A percentile compares a stretch with the other conserved stretches of the same genome.
phyloP scores from a whole-genome alignment of 1,139 yeast genomes.

The Taphrina wiesneri region DNA sequence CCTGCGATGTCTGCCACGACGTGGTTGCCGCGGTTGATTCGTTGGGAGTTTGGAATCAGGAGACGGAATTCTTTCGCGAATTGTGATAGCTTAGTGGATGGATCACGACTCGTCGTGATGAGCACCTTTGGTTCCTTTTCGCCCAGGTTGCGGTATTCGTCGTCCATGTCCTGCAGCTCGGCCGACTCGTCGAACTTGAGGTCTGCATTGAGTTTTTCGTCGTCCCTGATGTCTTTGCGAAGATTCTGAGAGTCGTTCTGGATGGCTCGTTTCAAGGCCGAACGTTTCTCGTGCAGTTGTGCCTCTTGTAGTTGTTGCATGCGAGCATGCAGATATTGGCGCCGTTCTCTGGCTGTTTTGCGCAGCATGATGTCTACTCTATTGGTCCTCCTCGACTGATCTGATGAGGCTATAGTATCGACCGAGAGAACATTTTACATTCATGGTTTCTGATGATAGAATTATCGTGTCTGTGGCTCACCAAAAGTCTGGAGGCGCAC shows the following conservation, averaged over 20 bases:
- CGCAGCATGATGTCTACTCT: constrained; percentile 51
- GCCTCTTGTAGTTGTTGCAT: constrained; percentile 90
- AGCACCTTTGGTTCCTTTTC: constrained; percentile 93
- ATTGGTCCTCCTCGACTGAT: not conserved
- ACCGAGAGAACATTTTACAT: no score
- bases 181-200: constrained; percentile 80
- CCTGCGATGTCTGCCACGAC: constrained; percentile 80
- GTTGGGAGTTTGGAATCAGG: constrained; percentile 82
- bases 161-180: constrained; percentile 60
- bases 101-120: constrained; percentile 91
- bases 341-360: constrained; percentile 91
- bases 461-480: no score
- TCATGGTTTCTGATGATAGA: no score
- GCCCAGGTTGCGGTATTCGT: constrained; percentile 82
- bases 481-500: no score
- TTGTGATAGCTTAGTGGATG: constrained; percentile 78
- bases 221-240: constrained; percentile 87
- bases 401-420: no score
- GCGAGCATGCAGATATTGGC: constrained; percentile 86
- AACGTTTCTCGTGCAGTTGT: constrained; percentile 78
- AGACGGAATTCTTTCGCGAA: constrained; percentile 90
- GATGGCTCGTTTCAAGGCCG: constrained; percentile 78
- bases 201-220: constrained; percentile 73
- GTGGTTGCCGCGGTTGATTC: constrained; percentile 90
- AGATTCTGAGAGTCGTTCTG: constrained; percentile 83